Evolutionary conservation across 2,329 filamentous ascomycete species (phyloP).

Genomic region (Parafenestella ontariensis): DNA sequence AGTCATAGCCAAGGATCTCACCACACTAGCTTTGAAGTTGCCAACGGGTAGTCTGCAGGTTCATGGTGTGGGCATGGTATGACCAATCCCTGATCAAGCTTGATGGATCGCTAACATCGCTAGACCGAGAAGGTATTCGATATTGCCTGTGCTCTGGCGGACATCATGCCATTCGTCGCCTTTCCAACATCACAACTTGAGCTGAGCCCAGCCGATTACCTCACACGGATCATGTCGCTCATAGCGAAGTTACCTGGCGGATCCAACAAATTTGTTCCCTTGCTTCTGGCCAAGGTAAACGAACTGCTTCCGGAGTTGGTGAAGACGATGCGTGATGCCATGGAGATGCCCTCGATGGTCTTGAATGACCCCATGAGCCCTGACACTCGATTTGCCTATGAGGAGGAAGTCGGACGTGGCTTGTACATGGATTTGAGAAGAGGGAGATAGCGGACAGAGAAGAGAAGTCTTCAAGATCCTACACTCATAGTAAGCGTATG

Average conservation of each 20-base stretch:
- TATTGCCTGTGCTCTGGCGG: conserved; percentile 37
- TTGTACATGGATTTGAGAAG: conserved; percentile 28
- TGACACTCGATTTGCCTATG: conserved; percentile 29
- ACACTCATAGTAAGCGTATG: too few species aligned
- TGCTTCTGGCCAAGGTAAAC: conserved; percentile 35
- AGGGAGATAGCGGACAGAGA: conserved; percentile 6
- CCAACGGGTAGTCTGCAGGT: conserved; percentile 31
- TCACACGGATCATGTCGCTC: conserved; percentile 24
- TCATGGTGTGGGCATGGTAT: conserved; percentile 40
- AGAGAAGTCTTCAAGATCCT: conserved; percentile 1
- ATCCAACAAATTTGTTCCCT: conserved; percentile 31
- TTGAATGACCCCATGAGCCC: conserved; percentile 31
- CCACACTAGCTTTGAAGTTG: conserved; percentile 48
- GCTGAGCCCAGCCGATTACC: conserved; percentile 25
- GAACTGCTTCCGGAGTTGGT: conserved; percentile 32
- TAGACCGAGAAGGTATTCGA: conserved; percentile 42
- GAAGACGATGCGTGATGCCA: conserved; percentile 19
- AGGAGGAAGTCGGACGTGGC: conserved; percentile 33
- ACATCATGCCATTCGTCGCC: conserved; percentile 36
- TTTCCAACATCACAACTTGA: conserved; percentile 17
- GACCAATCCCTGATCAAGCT: neutral
- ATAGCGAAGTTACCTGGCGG: conserved; percentile 33
- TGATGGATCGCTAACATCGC: conserved; percentile 3
- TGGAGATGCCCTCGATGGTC: conserved; percentile 13
- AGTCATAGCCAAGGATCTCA: conserved; percentile 67